phyloP scores from a whole-genome alignment of 1,139 yeast genomes.

The Meyerozyma athensensis region DNA sequence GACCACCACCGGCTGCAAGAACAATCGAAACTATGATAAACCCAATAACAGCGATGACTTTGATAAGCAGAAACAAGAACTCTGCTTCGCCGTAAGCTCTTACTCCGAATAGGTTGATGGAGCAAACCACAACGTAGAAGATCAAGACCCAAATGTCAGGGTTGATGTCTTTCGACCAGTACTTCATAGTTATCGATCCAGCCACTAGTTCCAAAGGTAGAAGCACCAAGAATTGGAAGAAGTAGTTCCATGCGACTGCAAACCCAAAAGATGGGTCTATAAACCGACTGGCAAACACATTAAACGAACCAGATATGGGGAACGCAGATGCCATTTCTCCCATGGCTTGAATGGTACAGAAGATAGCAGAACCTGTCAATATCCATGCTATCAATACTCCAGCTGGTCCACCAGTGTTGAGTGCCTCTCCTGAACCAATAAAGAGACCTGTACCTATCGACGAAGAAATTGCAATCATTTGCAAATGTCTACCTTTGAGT shows the following conservation, averaged over 20 bases:
- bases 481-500: conserved; percentile 21
- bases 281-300: conserved; percentile 28
- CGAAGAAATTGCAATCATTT: conserved; percentile 26
- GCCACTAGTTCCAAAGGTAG: conserved; percentile 31
- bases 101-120: conserved; percentile 32
- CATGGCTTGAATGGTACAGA: conserved; percentile 31
- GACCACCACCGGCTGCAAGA: conserved; percentile 31
- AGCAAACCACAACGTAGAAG: conserved; percentile 23
- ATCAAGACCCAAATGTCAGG: conserved; percentile 31
- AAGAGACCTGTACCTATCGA: conserved; percentile 21
- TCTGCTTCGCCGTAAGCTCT: conserved; percentile 34
- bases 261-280: conserved; percentile 32
- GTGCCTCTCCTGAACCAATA: conserved; percentile 27
- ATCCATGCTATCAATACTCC: conserved; percentile 59
- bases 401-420: conserved; percentile 67
- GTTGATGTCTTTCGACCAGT: conserved; percentile 26
- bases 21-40: conserved; percentile 28
- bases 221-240: conserved; percentile 24
- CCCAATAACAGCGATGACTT: conserved; percentile 29
- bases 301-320: conserved; percentile 32
- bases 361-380: conserved; percentile 25
- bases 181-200: conserved; percentile 27
- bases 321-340: conserved; percentile 31
- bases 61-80: conserved; percentile 26
- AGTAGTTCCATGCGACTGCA: conserved; percentile 34